Percentiles rank a stretch among this genome's conserved stretches.
Conservation (phyloP, 106 monocot genomes). For the Phalaenopsis equestris region DNA sequence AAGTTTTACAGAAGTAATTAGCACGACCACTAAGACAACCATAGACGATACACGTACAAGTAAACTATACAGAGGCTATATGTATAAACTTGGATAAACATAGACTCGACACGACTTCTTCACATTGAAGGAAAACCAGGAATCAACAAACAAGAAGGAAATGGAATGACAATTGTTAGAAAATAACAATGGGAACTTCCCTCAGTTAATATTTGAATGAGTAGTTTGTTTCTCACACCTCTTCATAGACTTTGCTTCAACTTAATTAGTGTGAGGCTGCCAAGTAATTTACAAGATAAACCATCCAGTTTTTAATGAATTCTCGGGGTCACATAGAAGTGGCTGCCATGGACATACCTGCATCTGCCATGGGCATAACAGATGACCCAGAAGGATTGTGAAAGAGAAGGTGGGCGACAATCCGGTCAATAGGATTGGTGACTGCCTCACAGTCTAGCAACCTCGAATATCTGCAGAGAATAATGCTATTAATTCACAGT, state of each 20-base stretch:
- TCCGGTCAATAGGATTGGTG: slow-evolving; percentile 87
- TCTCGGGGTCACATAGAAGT: slow-evolving; percentile 3
- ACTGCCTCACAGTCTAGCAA: slow-evolving; percentile 38
- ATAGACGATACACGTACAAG: background rate
- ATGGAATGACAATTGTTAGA: background rate
- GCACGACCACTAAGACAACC: background rate
- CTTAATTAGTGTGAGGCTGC: too few relatives aligned
- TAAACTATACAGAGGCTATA: background rate
- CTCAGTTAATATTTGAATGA: background rate
- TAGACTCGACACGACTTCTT: background rate
- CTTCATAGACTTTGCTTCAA: background rate
- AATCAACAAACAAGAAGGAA: background rate
- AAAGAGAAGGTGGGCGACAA: slow-evolving; percentile 64
- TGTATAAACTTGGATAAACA: background rate
- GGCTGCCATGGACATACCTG: slow-evolving; percentile 1
- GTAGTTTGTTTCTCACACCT: background rate
- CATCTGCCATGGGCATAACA: slow-evolving; percentile 1
- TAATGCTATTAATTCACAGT: background rate
- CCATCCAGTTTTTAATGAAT: background rate
- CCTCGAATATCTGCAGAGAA: slow-evolving; percentile 29
- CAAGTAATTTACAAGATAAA: background rate
- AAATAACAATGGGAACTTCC: background rate
- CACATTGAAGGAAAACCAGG: background rate
- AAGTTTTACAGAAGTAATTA: background rate
- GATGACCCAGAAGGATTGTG: slow-evolving; percentile 25